A percentile compares a stretch with the other conserved stretches of the same genome.
These are phyloP conservation scores for Verticillium nubilum DNA, from an alignment of 2,329 filamentous ascomycete genomes.

Conservation along the genomic window DNA sequence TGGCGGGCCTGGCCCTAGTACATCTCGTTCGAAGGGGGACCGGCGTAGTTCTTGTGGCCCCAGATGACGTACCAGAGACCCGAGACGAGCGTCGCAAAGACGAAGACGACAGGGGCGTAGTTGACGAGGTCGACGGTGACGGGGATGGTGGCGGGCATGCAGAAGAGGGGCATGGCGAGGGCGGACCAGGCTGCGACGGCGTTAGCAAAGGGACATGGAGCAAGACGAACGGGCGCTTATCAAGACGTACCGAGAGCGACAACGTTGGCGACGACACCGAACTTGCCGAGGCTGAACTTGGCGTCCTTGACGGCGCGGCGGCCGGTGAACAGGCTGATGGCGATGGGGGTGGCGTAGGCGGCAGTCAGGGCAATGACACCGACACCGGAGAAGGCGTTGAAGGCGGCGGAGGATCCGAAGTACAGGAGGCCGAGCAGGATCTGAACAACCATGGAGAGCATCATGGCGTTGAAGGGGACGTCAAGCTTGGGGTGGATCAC, in stretches of 20 bases:
- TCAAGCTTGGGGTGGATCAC: slow-evolving; percentile 56
- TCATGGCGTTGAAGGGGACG: slow-evolving; percentile 66
- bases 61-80: slow-evolving; percentile 63
- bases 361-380: slow-evolving; percentile 66
- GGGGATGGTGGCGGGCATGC: slow-evolving; percentile 61
- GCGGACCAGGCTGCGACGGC: slow-evolving; percentile 53
- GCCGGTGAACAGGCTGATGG: slow-evolving; percentile 55
- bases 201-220: slow-evolving; percentile 18
- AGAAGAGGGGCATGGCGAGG: slow-evolving; percentile 68
- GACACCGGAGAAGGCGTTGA: slow-evolving; percentile 66
- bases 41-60: slow-evolving; percentile 64
- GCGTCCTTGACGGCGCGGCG: slow-evolving; percentile 53
- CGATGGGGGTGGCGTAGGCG: slow-evolving; percentile 63
- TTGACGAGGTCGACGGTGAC: slow-evolving; percentile 59
- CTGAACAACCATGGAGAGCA: slow-evolving; percentile 62
- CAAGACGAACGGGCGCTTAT: not conserved
- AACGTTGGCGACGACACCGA: slow-evolving; percentile 59
- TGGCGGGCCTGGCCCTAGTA: slow-evolving; percentile 7
- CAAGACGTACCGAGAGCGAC: slow-evolving; percentile 53
- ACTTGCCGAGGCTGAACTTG: slow-evolving; percentile 54
- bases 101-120: slow-evolving; percentile 71
- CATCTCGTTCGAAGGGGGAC: slow-evolving; percentile 46
- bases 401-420: slow-evolving; percentile 64
- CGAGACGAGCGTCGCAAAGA: slow-evolving; percentile 57
- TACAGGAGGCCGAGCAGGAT: slow-evolving; percentile 61